phyloP scores from a whole-genome alignment of 1,284 basidiomycete genomes.

The Cystobasidium sp. region DNA sequence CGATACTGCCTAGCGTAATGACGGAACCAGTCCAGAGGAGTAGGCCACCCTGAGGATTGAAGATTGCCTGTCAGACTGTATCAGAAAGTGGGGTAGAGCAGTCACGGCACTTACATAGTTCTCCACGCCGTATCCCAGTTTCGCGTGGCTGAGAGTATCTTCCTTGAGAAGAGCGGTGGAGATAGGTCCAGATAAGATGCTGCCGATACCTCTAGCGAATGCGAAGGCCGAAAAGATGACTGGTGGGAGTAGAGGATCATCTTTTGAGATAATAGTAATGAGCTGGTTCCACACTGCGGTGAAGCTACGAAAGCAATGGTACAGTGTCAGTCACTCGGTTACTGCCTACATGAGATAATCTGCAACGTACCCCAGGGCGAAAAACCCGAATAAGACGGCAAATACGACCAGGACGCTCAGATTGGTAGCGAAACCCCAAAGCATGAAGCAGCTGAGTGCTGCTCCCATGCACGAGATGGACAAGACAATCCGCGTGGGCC shows the following conservation, averaged over 20 bases:
- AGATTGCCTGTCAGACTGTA: neutral
- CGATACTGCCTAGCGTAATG: conserved; percentile 27
- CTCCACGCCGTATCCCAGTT: conserved; percentile 26
- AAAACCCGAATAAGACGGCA: conserved; percentile 49
- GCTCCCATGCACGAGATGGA: conserved; percentile 54
- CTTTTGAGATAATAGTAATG: conserved; percentile 54
- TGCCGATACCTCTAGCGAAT: conserved; percentile 56
- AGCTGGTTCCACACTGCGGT: conserved; percentile 55
- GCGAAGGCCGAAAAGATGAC: conserved; percentile 56
- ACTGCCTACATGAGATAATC: neutral
- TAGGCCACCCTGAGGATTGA: conserved; percentile 13
- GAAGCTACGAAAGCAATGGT: conserved; percentile 51
- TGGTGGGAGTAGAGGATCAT: conserved; percentile 55
- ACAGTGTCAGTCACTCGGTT: neutral
- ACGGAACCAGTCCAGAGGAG: conserved; percentile 33
- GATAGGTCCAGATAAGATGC: conserved; percentile 55
- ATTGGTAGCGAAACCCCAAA: conserved; percentile 58
- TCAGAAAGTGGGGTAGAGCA: too few species aligned
- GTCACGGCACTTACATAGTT: conserved; percentile 11
- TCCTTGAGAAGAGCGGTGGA: conserved; percentile 11
- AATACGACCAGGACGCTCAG: conserved; percentile 52
- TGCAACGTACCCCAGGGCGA: conserved; percentile 46
- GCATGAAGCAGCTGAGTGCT: conserved; percentile 54
- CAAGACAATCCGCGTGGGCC: conserved; percentile 54
- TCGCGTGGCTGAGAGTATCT: conserved; percentile 4